These are phyloP conservation scores for Coelastrella sp. DNA, from an alignment of 139 green algal species.

Conservation along the genomic window DNA sequence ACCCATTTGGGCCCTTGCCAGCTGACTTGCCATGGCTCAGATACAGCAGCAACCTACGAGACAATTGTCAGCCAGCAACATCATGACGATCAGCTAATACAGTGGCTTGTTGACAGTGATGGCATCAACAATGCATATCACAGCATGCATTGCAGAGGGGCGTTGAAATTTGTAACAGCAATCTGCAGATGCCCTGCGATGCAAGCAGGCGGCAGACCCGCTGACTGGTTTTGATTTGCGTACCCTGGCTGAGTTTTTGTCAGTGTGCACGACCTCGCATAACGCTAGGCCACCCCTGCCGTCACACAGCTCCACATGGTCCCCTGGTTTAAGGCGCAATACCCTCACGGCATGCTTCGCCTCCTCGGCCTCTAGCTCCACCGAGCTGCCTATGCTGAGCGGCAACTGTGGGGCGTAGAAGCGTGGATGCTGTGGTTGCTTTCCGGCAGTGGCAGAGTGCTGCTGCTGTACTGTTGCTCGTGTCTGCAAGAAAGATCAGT, in stretches of 20 bases:
- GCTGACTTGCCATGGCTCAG: background rate
- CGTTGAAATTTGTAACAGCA: no score
- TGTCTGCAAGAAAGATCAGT: background rate
- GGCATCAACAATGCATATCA: no score
- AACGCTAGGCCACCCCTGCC: slow-evolving; percentile 66
- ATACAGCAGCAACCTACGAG: slow-evolving; percentile 34
- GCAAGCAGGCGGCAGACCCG: no score
- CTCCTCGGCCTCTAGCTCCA: slow-evolving; percentile 69
- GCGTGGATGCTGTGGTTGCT: slow-evolving; percentile 46
- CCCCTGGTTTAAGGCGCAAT: slow-evolving; percentile 66
- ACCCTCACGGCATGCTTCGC: slow-evolving; percentile 63
- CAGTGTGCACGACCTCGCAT: background rate
- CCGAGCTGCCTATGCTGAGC: background rate
- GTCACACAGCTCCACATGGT: slow-evolving; percentile 83
- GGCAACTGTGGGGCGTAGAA: slow-evolving; percentile 65
- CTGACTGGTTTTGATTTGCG: background rate
- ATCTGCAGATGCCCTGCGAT: no score
- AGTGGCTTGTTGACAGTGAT: background rate
- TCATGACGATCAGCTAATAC: background rate
- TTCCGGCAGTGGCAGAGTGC: background rate
- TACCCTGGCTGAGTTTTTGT: slow-evolving; percentile 14
- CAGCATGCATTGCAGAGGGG: no score
- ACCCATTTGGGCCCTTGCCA: slow-evolving; percentile 59
- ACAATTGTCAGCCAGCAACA: background rate
- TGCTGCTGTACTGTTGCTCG: slow-evolving; percentile 1